Percentiles rank a stretch among this genome's conserved stretches.
Evolutionary conservation across 169 alveolate genomes (phyloP).

Genomic region (Plasmodium malariae): DNA sequence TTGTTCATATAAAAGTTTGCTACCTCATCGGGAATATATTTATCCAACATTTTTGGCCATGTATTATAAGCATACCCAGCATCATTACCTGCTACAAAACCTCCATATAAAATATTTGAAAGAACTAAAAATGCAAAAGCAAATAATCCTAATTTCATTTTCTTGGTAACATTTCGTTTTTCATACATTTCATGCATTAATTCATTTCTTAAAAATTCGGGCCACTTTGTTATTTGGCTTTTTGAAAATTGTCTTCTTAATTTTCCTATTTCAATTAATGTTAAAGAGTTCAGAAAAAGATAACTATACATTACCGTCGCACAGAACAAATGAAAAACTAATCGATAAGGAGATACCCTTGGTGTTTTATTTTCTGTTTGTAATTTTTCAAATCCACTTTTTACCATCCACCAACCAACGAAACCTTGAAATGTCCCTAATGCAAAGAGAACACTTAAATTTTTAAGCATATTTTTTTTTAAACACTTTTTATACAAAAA

Average conservation of each 20-base stretch:
- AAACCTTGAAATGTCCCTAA: conserved; percentile 86
- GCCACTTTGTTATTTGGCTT: conserved; percentile 46
- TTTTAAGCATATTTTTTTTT: conserved; percentile 78
- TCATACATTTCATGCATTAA: conserved; percentile 68
- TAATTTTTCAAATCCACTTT: conserved; percentile 85
- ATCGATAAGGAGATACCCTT: conserved; percentile 87
- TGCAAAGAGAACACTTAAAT: conserved; percentile 72
- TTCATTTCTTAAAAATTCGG: conserved; percentile 40
- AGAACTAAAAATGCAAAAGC: conserved; percentile 31
- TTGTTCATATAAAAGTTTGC: conserved; percentile 37
- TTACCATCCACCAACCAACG: conserved; percentile 89
- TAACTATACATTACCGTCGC: conserved; percentile 84
- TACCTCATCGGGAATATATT: conserved; percentile 86
- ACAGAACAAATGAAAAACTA: conserved; percentile 81
- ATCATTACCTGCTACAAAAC: conserved; percentile 91
- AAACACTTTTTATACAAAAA: conserved; percentile 84
- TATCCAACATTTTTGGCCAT: conserved; percentile 90
- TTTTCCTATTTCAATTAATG: conserved; percentile 73
- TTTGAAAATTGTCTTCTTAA: conserved; percentile 34
- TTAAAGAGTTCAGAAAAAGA: conserved; percentile 80
- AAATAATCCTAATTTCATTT: conserved; percentile 42
- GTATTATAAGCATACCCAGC: conserved; percentile 91
- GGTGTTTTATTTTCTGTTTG: conserved; percentile 85
- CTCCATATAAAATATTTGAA: conserved; percentile 74
- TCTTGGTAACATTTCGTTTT: conserved; percentile 36